A percentile compares a stretch with the other conserved stretches of the same genome.
phyloP scores from a whole-genome alignment of 2,329 filamentous ascomycete genomes.

The Fusarium ambrosium region DNA sequence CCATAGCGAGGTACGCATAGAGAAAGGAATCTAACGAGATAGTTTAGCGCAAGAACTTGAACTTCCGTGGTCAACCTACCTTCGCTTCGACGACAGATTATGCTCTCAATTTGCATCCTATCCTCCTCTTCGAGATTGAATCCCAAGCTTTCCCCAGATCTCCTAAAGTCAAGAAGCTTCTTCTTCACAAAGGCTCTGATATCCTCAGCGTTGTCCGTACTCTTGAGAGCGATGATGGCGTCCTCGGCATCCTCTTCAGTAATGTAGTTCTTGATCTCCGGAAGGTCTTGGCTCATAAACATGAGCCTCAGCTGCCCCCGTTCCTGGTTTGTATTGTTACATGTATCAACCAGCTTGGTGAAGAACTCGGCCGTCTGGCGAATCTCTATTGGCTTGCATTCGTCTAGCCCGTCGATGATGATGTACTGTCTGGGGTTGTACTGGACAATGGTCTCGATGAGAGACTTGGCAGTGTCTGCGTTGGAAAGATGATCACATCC shows the following conservation, averaged over 20 bases:
- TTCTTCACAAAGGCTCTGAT: neutral
- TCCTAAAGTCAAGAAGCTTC: neutral
- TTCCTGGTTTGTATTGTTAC: constrained; percentile 2
- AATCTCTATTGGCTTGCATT: constrained; percentile 51
- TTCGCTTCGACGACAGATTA: neutral
- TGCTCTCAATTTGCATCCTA: neutral
- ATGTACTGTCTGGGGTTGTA: constrained; percentile 50
- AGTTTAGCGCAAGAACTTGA: neutral
- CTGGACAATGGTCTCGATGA: constrained; percentile 51
- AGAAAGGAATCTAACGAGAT: neutral
- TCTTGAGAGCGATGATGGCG: neutral
- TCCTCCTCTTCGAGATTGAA: neutral
- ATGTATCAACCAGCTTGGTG: neutral
- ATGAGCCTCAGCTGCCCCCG: neutral
- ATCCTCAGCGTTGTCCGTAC: neutral
- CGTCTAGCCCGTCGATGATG: constrained; percentile 61
- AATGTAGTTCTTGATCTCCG: neutral
- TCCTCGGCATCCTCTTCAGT: neutral
- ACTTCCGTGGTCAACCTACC: neutral
- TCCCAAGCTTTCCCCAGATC: neutral
- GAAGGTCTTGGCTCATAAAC: neutral
- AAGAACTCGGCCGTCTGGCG: constrained; percentile 48
- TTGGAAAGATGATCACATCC: constrained; percentile 9
- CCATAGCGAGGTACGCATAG: neutral
- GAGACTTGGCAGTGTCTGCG: constrained; percentile 37